Evolutionary conservation across 257 asterid genomes (phyloP), one percentile per base, ranked within the genome.

Genomic region (Euphrasia confusa): DNA sequence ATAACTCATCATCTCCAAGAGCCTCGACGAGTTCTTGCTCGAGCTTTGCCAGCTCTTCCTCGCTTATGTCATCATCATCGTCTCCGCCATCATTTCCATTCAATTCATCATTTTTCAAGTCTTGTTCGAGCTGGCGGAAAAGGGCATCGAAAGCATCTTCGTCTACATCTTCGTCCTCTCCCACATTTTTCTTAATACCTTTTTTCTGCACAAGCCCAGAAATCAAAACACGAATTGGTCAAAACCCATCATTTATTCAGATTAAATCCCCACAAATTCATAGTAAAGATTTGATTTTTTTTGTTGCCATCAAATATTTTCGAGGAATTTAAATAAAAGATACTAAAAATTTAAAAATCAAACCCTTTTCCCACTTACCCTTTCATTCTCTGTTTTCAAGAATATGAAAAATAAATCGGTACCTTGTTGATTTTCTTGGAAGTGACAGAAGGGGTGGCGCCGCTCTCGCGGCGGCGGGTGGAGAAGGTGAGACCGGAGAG

Each of bases 141-240:
- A 89, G 95, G 18, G 96, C 96, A 75, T 93, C 97, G 55, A 93
- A 83, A 40, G 99, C 94, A 85, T 89, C 99, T 73, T 81, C 96
- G 65, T 81, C 95, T 58, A 77, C 55, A 40, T 82, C 87, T 15
- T 72, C 92, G 58, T 72, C 87, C 60, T 70, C 83, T 59, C 64
- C 77, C n/a, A 64, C 74, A 52, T 50, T 69, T 71, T 74, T 73
- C 12, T 39, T 24, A 9, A 67, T 57, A 14, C 55, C 24, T 10
- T 57, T 83, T 75, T 80, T 68, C 94, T 79, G 75, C 69, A 53
- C 5, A 61, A 63, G 52, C 48, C 55, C 72, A 59, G 3, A 45
- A 15, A 7, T 42, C 30, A 66, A 21, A 59, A 50, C 18, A 8
- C 65, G 21, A 5, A 28, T 6, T 48, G 17, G 17, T n/a, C 21